Conservation (phyloP, 208 protist species). For the Trypanosoma platydactyli region DNA sequence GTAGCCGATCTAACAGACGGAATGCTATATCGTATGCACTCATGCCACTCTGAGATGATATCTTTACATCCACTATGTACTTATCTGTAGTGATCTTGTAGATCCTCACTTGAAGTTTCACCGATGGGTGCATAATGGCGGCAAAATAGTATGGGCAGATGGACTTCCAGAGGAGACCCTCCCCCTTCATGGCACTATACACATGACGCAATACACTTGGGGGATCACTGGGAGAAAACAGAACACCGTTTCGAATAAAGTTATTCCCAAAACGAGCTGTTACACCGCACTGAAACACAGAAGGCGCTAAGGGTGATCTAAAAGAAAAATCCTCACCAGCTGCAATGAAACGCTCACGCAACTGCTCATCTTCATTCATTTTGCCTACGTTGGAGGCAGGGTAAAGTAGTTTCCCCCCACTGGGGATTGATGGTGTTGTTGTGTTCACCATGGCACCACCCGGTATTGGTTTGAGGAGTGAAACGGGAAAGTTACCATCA, state of each 20-base stretch:
- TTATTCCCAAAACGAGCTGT: slow-evolving; percentile 75
- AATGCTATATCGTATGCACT: slow-evolving; percentile 48
- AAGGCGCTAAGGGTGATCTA: slow-evolving; percentile 25
- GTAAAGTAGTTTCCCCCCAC: neutral
- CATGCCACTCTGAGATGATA: slow-evolving; percentile 78
- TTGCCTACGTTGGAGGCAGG: slow-evolving; percentile 19
- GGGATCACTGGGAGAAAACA: slow-evolving; percentile 43
- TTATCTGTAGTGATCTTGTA: slow-evolving; percentile 61
- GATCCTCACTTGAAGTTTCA: slow-evolving; percentile 83
- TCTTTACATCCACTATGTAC: slow-evolving; percentile 78
- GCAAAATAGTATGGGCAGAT: slow-evolving; percentile 82
- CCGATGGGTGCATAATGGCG: slow-evolving; percentile 60
- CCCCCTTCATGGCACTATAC: slow-evolving; percentile 68
- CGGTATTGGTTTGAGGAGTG: slow-evolving; percentile 26
- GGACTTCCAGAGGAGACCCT: slow-evolving; percentile 71
- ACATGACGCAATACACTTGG: slow-evolving; percentile 45
- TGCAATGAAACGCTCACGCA: neutral
- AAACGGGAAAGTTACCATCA: slow-evolving; percentile 9
- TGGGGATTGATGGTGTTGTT: neutral
- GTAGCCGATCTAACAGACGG: slow-evolving; percentile 67
- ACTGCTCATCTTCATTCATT: neutral
- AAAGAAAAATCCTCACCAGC: neutral
- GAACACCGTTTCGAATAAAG: slow-evolving; percentile 79
- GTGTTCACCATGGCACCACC: neutral
- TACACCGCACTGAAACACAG: slow-evolving; percentile 49